phyloP scores from a whole-genome alignment of 306 rosid species.

The Cucumis hystrix region DNA sequence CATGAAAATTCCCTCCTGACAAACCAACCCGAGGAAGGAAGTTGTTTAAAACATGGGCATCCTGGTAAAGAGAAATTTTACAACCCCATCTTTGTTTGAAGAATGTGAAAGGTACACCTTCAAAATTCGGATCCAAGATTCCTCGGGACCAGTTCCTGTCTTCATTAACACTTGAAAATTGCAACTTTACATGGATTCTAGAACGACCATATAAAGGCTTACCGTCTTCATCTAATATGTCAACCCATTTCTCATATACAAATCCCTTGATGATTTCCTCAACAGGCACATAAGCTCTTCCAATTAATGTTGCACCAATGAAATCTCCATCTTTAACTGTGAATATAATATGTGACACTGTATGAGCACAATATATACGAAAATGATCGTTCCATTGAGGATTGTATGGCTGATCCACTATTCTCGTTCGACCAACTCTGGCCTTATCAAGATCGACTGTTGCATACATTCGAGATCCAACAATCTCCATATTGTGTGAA shows the following conservation, averaged over 20 bases:
- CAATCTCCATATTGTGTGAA: conserved; percentile 28
- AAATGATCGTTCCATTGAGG: conserved; percentile 52
- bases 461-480: conserved; percentile 60
- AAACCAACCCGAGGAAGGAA: conserved; percentile 3
- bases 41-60: conserved; percentile 38
- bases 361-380: conserved; percentile 57
- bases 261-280: conserved; percentile 23
- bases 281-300: conserved; percentile 54
- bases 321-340: conserved; percentile 55
- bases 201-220: conserved; percentile 32
- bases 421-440: conserved; percentile 39
- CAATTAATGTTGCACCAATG: conserved; percentile 63
- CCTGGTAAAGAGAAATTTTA: conserved; percentile 61
- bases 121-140: conserved; percentile 20
- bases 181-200: conserved; percentile 35
- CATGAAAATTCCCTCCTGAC: conserved; percentile 7
- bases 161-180: conserved; percentile 10
- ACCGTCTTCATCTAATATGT: conserved; percentile 48
- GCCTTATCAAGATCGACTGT: conserved; percentile 71
- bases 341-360: conserved; percentile 39
- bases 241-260: conserved; percentile 21
- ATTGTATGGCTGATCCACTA: conserved; percentile 14
- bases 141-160: conserved; percentile 42
- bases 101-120: conserved; percentile 52
- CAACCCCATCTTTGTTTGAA: conserved; percentile 58